These are phyloP conservation scores for Bipolaris cookei DNA, from an alignment of 2,329 filamentous ascomycete species.

Conservation along the genomic window DNA sequence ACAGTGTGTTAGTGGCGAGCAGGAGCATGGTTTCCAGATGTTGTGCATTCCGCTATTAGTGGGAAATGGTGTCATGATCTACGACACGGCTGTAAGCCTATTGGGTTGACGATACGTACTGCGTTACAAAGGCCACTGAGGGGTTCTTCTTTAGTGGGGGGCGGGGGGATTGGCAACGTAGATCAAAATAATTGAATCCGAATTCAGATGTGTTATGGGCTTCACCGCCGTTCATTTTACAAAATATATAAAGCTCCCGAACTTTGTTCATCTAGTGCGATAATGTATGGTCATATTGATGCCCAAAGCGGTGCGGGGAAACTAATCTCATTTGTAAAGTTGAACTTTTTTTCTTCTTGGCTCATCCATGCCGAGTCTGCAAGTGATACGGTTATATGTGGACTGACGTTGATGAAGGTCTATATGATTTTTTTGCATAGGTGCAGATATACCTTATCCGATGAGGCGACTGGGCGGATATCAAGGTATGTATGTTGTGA, in stretches of 20 bases:
- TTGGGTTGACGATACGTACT: background rate
- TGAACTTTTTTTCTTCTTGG: too few species aligned
- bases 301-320: background rate
- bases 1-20: slow-evolving; percentile 51
- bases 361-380: too few species aligned
- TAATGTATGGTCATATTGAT: too few species aligned
- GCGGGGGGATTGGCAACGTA: background rate
- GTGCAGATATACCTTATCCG: too few species aligned
- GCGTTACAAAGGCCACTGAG: background rate
- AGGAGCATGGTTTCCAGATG: background rate
- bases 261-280: background rate
- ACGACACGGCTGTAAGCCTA: background rate
- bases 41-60: background rate
- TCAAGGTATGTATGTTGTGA: too few species aligned
- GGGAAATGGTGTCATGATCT: background rate
- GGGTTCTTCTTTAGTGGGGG: background rate
- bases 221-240: background rate
- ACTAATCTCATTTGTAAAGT: too few species aligned
- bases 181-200: background rate
- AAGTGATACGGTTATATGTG: too few species aligned
- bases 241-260: background rate
- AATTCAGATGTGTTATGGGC: background rate
- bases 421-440: too few species aligned
- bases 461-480: too few species aligned
- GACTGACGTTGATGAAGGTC: too few species aligned